These are phyloP conservation scores for Dimargaris verticillata DNA, from an alignment of 192 early-diverging fungal genomes.

Conservation along the genomic window DNA sequence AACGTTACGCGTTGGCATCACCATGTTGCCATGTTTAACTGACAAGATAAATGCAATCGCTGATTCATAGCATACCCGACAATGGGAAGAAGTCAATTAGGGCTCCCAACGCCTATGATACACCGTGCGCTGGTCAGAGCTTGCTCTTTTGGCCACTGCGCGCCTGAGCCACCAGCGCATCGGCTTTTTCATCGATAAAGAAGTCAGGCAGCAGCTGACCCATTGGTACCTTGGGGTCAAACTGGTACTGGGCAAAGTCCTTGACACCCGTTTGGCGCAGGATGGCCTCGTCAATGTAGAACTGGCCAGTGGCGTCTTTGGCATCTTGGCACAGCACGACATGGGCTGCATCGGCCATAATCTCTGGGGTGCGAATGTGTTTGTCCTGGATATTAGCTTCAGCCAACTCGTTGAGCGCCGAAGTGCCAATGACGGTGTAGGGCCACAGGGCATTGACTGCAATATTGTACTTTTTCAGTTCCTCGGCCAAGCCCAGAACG, in stretches of 20 bases:
- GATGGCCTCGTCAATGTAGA: slow-evolving; percentile 65
- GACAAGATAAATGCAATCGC: too few relatives aligned
- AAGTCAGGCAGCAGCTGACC: slow-evolving; percentile 45
- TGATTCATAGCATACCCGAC: too few relatives aligned
- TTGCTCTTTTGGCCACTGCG: slow-evolving; percentile 14
- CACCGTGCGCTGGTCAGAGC: too few relatives aligned
- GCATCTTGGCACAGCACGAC: slow-evolving; percentile 34
- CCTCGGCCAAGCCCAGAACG: slow-evolving; percentile 52
- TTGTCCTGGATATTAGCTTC: slow-evolving; percentile 11
- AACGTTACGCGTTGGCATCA: too few relatives aligned
- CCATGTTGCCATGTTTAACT: too few relatives aligned
- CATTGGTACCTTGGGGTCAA: slow-evolving; percentile 30
- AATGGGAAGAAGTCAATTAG: too few relatives aligned
- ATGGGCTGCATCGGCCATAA: slow-evolving; percentile 53
- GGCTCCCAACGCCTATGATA: too few relatives aligned
- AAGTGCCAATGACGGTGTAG: slow-evolving; percentile 54
- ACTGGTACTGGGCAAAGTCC: slow-evolving; percentile 51
- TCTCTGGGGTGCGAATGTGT: slow-evolving; percentile 27
- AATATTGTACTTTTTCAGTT: slow-evolving; percentile 43
- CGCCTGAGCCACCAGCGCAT: slow-evolving; percentile 22
- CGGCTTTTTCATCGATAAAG: slow-evolving; percentile 34
- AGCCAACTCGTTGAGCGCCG: slow-evolving; percentile 37
- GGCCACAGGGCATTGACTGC: slow-evolving; percentile 70
- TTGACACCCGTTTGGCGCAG: slow-evolving; percentile 52
- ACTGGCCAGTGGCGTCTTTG: slow-evolving; percentile 38